Base-by-base conservation (phyloP, 2,329 filamentous ascomycete species). In the Phaeosphaeriaceae sp. region DNA sequence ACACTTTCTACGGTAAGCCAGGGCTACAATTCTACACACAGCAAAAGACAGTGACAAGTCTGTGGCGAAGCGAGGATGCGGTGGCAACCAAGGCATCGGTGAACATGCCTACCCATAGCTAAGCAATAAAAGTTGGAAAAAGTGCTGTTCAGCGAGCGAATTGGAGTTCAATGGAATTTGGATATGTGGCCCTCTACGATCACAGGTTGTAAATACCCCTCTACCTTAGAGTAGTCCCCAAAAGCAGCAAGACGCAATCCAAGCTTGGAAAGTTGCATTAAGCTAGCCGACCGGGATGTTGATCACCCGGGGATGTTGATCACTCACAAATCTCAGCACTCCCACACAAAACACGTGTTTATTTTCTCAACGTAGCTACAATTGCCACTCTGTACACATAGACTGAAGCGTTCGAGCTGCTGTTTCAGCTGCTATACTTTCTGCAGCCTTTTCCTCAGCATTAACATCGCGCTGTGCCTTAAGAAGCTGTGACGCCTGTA, bases 1-100 rank as follows among this genome's bases (percentile, higher is more conserved):
- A 85, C 77, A 96, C 92, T 13, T 97, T 99, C 74, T 99, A 99
- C 76, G 94, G 94, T 60, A 89, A 90, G 76, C 90, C 92, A 0
- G 94, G 93, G 18, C 77, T 99, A 71, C 87, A 89, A 71, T 99
- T 99, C 73, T 97, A 96, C 76, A 99, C 94, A 3, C 94, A 97
- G 78, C 84, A 89, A 70, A 97, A 99, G 89, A 99, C 94, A 2
- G 94, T 99, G 40, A 99, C 94, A 44, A 88, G 90, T 60, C 77
- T 95, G 72, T 99, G 94, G 94, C 85, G 86, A 68, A 86, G 83
- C 53, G 86, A 92, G 67, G 92, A 97, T 77, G 92, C 91, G 1
- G 83, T 94, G 40, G 87, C 86, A 46, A 89, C 87, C 60, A 93
- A 92, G 83, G 92, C 92, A 13, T 85, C 87, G 66, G 91, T 95